A percentile compares a stretch with the other conserved stretches of the same genome.
Evolutionary conservation across 805 yeast species (phyloP).

Genomic region (Scheffersomyces stipitis): DNA sequence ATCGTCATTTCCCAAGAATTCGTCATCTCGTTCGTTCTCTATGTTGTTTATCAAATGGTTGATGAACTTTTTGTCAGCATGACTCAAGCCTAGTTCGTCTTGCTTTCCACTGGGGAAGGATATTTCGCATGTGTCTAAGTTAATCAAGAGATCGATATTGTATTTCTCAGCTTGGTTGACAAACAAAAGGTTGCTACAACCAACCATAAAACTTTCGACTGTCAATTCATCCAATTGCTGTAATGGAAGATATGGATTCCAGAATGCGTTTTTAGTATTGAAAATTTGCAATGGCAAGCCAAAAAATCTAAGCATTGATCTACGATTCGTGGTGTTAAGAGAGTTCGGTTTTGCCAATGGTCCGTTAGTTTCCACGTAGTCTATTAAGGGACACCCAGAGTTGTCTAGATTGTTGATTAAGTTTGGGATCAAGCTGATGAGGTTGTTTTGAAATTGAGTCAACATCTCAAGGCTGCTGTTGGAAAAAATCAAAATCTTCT

Average conservation of each 20-base stretch:
- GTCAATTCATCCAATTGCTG: constrained; percentile 82
- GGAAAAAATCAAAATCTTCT: constrained; percentile 71
- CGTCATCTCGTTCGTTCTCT: constrained; percentile 42
- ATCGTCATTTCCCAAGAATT: constrained; percentile 61
- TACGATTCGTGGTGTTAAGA: constrained; percentile 73
- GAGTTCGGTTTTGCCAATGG: constrained; percentile 59
- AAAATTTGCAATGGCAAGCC: constrained; percentile 89
- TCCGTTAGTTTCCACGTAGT: constrained; percentile 49
- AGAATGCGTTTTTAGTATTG: constrained; percentile 76
- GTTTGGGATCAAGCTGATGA: constrained; percentile 82
- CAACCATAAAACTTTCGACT: constrained; percentile 66
- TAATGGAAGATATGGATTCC: constrained; percentile 91
- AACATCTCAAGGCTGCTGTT: constrained; percentile 71
- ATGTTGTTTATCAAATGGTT: constrained; percentile 56
- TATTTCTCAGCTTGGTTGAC: constrained; percentile 58
- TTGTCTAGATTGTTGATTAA: constrained; percentile 69
- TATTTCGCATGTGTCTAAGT: constrained; percentile 58
- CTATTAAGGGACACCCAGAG: constrained; percentile 74
- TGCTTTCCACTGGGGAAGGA: constrained; percentile 41
- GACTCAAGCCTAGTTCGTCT: constrained; percentile 32
- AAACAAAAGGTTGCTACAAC: constrained; percentile 84
- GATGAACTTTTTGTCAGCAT: constrained; percentile 73
- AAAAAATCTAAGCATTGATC: constrained; percentile 71
- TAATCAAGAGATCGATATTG: constrained; percentile 69
- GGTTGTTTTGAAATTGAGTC: constrained; percentile 79